Evolutionary conservation across 768 basidiomycete species (phyloP).

Genomic region (Mycena leptocephala): DNA sequence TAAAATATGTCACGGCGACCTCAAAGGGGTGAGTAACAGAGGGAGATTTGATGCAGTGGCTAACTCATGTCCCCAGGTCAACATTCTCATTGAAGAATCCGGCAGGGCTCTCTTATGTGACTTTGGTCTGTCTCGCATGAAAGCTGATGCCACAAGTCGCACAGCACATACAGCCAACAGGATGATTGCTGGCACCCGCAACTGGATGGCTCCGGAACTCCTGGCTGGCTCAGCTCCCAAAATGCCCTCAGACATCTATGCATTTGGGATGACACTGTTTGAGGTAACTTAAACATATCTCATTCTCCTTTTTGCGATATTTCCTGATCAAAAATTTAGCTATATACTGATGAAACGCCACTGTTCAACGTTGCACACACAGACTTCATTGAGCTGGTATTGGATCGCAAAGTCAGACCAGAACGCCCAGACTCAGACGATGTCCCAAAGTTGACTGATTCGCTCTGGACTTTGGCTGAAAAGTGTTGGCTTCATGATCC

Average conservation of each 20-base stretch:
- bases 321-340: constrained; percentile 5
- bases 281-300: too few relatives aligned
- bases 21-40: constrained; percentile 40
- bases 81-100: constrained; percentile 44
- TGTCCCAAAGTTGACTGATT: constrained; percentile 34
- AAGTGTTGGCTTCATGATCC: neutral
- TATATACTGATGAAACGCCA: constrained; percentile 37
- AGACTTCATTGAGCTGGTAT: constrained; percentile 33
- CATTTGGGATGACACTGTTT: too few relatives aligned
- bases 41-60: neutral
- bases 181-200: too few relatives aligned
- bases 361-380: constrained; percentile 27
- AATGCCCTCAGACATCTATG: too few relatives aligned
- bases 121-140: constrained; percentile 46
- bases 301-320: too few relatives aligned
- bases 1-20: too few relatives aligned
- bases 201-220: too few relatives aligned
- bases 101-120: constrained; percentile 43
- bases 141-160: too few relatives aligned
- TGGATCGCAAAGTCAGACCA: constrained; percentile 33
- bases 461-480: too few relatives aligned
- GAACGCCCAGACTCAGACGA: constrained; percentile 41
- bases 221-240: too few relatives aligned
- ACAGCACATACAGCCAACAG: too few relatives aligned
- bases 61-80: constrained; percentile 16